Percentiles rank a stretch among this genome's conserved stretches.
Conservation (phyloP, 805 yeast species). For the Pichia rugopelliculosa region DNA sequence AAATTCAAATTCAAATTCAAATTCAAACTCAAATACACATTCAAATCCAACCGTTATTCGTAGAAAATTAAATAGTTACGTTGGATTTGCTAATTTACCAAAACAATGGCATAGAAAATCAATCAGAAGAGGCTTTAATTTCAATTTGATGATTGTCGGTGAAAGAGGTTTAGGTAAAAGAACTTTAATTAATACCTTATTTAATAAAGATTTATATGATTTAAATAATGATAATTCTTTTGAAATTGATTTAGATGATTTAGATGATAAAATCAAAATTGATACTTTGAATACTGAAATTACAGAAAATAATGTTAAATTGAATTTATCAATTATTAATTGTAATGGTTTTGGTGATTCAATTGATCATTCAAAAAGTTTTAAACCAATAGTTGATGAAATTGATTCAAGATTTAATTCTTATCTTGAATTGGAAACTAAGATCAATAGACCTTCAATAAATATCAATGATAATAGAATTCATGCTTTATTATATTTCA, state of each 20-base stretch:
- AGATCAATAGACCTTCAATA: constrained; percentile 56
- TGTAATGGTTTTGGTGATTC: constrained; percentile 94
- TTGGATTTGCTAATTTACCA: constrained; percentile 95
- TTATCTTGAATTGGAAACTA: constrained; percentile 84
- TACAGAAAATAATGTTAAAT: constrained; percentile 89
- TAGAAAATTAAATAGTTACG: constrained; percentile 84
- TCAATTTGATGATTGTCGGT: constrained; percentile 86
- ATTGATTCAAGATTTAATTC: constrained; percentile 79
- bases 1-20: neutral
- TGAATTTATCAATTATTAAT: constrained; percentile 76
- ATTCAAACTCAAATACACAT: too few relatives aligned
- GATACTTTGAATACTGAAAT: constrained; percentile 60
- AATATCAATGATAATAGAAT: constrained; percentile 68
- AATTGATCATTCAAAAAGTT: constrained; percentile 67
- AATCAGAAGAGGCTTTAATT: constrained; percentile 78
- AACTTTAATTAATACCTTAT: constrained; percentile 85
- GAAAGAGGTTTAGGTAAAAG: constrained; percentile 91
- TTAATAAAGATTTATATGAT: constrained; percentile 56
- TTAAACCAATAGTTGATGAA: constrained; percentile 91
- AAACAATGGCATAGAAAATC: constrained; percentile 98
- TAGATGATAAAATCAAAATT: constrained; percentile 43
- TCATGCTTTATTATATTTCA: constrained; percentile 89
- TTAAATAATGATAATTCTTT: constrained; percentile 20
- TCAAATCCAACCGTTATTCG: constrained; percentile 50
- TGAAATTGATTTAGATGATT: constrained; percentile 28